Conservation (phyloP, 2,329 filamentous ascomycete genomes). For the Plenodomus lindquistii region DNA sequence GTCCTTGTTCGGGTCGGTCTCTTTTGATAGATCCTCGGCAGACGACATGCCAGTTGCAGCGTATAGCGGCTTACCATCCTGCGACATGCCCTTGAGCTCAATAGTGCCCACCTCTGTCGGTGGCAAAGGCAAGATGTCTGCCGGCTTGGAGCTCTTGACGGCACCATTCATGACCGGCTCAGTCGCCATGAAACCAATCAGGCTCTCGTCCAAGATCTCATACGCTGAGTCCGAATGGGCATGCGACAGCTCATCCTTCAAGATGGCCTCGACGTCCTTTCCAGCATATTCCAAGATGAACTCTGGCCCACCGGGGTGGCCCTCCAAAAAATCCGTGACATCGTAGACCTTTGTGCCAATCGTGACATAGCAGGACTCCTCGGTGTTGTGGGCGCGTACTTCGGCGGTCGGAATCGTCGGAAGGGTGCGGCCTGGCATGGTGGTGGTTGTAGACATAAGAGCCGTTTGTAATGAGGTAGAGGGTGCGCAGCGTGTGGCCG, state of each 20-base stretch:
- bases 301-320: conserved; percentile 88
- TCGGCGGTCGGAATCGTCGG: conserved; percentile 82
- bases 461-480: neutral
- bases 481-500: neutral
- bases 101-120: conserved; percentile 53
- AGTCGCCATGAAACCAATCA: conserved; percentile 77
- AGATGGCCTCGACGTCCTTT: conserved; percentile 79
- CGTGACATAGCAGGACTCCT: conserved; percentile 89
- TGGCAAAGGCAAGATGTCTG: conserved; percentile 58
- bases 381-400: conserved; percentile 77
- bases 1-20: conserved; percentile 76
- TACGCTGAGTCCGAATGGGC: conserved; percentile 91
- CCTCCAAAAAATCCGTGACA: conserved; percentile 85
- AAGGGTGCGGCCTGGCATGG: conserved; percentile 79
- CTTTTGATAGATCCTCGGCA: conserved; percentile 82
- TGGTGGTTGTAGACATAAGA: conserved; percentile 25
- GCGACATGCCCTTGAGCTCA: conserved; percentile 54
- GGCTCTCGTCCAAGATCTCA: conserved; percentile 85
- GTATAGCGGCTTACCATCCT: conserved; percentile 56
- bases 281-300: conserved; percentile 88
- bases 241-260: conserved; percentile 83
- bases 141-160: conserved; percentile 52
- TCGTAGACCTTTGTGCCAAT: conserved; percentile 91
- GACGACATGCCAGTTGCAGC: conserved; percentile 81
- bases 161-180: conserved; percentile 59